Base-by-base conservation (phyloP, 1,284 basidiomycete genomes). In the Austropuccinia psidii region DNA sequence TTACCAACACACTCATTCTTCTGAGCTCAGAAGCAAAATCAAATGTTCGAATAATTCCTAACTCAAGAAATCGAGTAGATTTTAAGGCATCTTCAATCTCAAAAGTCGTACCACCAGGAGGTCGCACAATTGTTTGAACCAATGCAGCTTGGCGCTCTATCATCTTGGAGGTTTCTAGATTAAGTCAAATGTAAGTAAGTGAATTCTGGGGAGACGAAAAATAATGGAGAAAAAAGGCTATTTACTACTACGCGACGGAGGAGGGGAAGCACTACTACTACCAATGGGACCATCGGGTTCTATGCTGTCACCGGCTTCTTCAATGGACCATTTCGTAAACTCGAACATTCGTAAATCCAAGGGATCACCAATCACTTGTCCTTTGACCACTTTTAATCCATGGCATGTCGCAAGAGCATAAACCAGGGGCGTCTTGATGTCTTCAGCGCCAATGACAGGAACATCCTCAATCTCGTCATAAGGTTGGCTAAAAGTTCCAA, bases 1-100 rank as follows among this genome's bases (percentile, higher is more conserved):
- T 98, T 78, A 98, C 95, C 72, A 99, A 87, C 33, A 98, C 96
- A 76, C 93, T 96, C 96, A 98, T 99, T 65, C 96, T 84, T 41
- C 96, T 86, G 24, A 98, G 85, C 5, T 90, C 84, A 1, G 94
- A 97, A 3, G 95, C 91, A 79, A 99, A 99, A 79, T 99, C 96
- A 78, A 96, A 99, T 0, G 91, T 93, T 45, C 94, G 85, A 75
- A 99, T 91, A 33, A 98, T 95, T 47, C 96, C 96, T 65, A 98
- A 83, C 81, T 98, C 96, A 31, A 98, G 84, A 83, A 96, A 98
- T 80, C 96, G 90, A 0, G 94, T 92, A 78, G 92, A 91, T 88
- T 95, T 77, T n/a, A 75, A 24, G 11, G 70, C 70, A 47, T 73
- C 70, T 65, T 73, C 70, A 21, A 73, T 43, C 31, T 73, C 70